These are phyloP conservation scores for Liquidambar formosana DNA, from an alignment of 164 flowering plant genomes.

Conservation along the genomic window DNA sequence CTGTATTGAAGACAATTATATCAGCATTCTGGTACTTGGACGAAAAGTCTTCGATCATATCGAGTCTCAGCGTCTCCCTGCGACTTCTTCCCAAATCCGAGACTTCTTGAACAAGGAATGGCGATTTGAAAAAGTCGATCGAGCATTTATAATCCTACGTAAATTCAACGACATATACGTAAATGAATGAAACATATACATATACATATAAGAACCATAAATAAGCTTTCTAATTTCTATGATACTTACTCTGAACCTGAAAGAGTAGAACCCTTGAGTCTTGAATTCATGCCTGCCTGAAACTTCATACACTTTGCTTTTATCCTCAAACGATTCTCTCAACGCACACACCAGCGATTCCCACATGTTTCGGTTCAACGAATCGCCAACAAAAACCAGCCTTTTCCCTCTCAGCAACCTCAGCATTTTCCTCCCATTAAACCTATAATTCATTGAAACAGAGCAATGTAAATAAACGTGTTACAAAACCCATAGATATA, in stretches of 20 bases:
- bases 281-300: slow-evolving; percentile 43
- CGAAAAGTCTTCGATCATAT: slow-evolving; percentile 34
- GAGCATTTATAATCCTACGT: slow-evolving; percentile 54
- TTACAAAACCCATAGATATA: no score
- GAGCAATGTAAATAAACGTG: not conserved
- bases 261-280: slow-evolving; percentile 49
- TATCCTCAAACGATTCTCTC: slow-evolving; percentile 32
- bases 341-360: slow-evolving; percentile 57
- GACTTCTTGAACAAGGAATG: slow-evolving; percentile 51
- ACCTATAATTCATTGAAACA: slow-evolving; percentile 21
- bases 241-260: slow-evolving; percentile 42
- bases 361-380: slow-evolving; percentile 75
- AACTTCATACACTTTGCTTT: slow-evolving; percentile 37
- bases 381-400: slow-evolving; percentile 66
- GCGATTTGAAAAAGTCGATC: slow-evolving; percentile 51
- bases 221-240: not conserved
- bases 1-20: slow-evolving; percentile 56
- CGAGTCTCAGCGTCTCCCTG: slow-evolving; percentile 50
- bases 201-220: not conserved
- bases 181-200: not conserved
- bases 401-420: slow-evolving; percentile 55
- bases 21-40: slow-evolving; percentile 45
- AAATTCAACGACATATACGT: not conserved
- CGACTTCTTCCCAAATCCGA: slow-evolving; percentile 18
- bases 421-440: slow-evolving; percentile 49